Base-by-base conservation (phyloP, 2,329 filamentous ascomycete species). In the Aspergillus sojae region DNA sequence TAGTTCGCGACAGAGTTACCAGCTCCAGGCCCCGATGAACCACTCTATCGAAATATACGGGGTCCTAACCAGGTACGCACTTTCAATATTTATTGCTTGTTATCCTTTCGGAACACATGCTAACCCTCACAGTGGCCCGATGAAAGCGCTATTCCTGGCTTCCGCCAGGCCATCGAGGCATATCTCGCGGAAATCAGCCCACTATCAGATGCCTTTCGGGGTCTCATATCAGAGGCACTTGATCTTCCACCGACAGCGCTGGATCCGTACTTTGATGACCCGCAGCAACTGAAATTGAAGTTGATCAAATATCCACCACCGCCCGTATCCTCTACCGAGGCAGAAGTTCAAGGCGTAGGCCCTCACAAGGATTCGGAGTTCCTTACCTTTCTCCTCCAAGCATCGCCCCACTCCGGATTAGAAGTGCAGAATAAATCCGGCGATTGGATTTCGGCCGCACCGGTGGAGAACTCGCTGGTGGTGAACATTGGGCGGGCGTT, bases 311-410 rank as follows among this genome's bases (percentile, higher is more conserved):
- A 84, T 60, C 83, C 81, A 9, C 70, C 71, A 23, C 76, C 77
- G 34, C 58, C 59, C 11, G 16, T 3, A 3, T 56, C 55, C 5
- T 54, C 72, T 4, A 60, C 65, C 16, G 64, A 64, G 2, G 62
- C 66, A 16, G 65, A 81, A 32, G 70, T 73, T 6, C 77, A 81
- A 60, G 80, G 80, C 5, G 78, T 77, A 7, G 76, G 76, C 11
- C 77, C 83, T 0, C 83, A 85, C 62, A 84, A 83, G 9, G 83
- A 84, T 63, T 80, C 81, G 34, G 78, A 82, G 54, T 81, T 81
- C 61, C 81, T 84, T 62, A 84, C 82, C 1, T 82, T 83, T 60
- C 74, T 84, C 2, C 77, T 79, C 12, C 82, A 84, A 64, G 81
- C 81, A 43, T 73, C 73, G 2, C 73, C 75, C 1, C 76, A 78